Evolutionary conservation across 2,329 filamentous ascomycete genomes (phyloP).

Genomic region (Colletotrichum orchidophilum): DNA sequence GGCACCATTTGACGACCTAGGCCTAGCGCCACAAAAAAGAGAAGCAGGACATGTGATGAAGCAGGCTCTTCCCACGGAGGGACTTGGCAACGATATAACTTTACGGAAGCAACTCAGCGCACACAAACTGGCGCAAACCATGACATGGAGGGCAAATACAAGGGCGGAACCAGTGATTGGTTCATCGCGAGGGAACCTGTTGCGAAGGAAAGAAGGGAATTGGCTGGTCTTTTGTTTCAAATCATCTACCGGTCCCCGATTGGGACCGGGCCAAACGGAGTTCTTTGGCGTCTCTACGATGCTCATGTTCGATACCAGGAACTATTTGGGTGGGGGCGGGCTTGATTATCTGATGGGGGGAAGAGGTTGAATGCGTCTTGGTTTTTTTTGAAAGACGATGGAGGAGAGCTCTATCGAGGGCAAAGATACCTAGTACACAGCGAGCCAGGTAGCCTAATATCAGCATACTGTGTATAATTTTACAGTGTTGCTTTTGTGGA

Average conservation of each 20-base stretch:
- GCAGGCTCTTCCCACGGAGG: conserved; percentile 34
- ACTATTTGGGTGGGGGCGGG: conserved; percentile 22
- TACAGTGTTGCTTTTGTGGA: not conserved
- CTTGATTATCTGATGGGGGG: conserved; percentile 1
- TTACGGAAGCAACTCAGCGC: conserved; percentile 27
- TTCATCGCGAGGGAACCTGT: conserved; percentile 20
- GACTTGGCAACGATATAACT: conserved; percentile 24
- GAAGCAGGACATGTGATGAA: conserved; percentile 29
- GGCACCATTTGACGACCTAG: conserved; percentile 16
- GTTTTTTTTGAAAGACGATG: not conserved
- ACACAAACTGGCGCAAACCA: conserved; percentile 20
- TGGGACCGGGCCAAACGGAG: conserved; percentile 20
- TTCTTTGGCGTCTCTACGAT: conserved; percentile 34
- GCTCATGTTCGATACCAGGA: conserved; percentile 35
- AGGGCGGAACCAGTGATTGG: conserved; percentile 18
- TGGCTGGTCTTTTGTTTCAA: conserved; percentile 20
- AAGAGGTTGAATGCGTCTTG: conserved; percentile 8
- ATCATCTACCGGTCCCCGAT: conserved; percentile 12
- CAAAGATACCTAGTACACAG: conserved; percentile 18
- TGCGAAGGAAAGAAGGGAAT: conserved; percentile 30
- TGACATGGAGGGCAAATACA: conserved; percentile 3
- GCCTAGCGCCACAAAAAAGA: conserved; percentile 22
- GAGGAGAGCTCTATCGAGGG: not conserved
- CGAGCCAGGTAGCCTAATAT: conserved; percentile 27
- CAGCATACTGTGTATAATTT: conserved; percentile 30